These are phyloP conservation scores for Ploettnerulaceae sp. DNA, from an alignment of 2,329 filamentous ascomycete genomes.

Conservation along the genomic window DNA sequence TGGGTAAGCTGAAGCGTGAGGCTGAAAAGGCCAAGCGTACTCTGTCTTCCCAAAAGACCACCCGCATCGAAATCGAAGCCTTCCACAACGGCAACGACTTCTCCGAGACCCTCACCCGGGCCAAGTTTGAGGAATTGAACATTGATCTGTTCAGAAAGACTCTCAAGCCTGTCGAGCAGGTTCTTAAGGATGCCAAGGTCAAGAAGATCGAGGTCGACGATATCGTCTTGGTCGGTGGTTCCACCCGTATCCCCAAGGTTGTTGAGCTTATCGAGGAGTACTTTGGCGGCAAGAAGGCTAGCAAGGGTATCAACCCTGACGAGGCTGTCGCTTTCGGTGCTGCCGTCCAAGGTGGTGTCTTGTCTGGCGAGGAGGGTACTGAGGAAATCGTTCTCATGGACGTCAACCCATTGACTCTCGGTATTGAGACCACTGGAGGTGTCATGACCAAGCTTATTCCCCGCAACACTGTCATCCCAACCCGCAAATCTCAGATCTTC, in stretches of 20 bases:
- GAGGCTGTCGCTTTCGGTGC: slow-evolving; percentile 98
- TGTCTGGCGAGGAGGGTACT: slow-evolving; percentile 81
- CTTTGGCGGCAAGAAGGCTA: slow-evolving; percentile 93
- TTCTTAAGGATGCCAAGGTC: slow-evolving; percentile 95
- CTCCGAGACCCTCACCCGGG: slow-evolving; percentile 94
- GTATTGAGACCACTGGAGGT: slow-evolving; percentile 95
- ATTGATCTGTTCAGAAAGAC: slow-evolving; percentile 99
- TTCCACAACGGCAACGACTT: slow-evolving; percentile 97
- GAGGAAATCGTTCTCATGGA: slow-evolving; percentile 88
- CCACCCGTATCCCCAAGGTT: slow-evolving; percentile 98
- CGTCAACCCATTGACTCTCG: slow-evolving; percentile 91
- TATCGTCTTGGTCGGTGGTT: slow-evolving; percentile 96
- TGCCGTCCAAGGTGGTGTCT: slow-evolving; percentile 92
- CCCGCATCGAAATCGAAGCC: slow-evolving; percentile 92
- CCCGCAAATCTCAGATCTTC: slow-evolving; percentile 97
- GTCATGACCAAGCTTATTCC: slow-evolving; percentile 97
- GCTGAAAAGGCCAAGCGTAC: slow-evolving; percentile 99
- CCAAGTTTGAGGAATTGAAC: slow-evolving; percentile 99
- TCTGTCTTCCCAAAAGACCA: slow-evolving; percentile 88
- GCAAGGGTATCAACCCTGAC: slow-evolving; percentile 99
- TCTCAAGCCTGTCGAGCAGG: slow-evolving; percentile 96
- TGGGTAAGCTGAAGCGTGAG: slow-evolving; percentile 99
- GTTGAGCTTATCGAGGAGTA: slow-evolving; percentile 91
- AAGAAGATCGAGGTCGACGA: slow-evolving; percentile 94
- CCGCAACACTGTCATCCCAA: slow-evolving; percentile 91